phyloP scores from a whole-genome alignment of 148 eudicot genomes.

The Rhododendron williamsianum region DNA sequence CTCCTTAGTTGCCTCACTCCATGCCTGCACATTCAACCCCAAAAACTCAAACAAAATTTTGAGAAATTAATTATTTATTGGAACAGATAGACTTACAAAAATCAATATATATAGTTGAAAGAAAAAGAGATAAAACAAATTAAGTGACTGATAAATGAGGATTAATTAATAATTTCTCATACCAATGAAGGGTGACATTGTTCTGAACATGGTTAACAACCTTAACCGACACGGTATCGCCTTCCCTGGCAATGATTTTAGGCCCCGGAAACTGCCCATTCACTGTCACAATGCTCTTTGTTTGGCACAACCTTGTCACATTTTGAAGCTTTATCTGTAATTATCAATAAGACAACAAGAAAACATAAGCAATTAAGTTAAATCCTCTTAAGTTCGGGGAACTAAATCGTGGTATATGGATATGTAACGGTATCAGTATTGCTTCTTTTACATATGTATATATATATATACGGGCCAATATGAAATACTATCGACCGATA shows the following conservation, averaged over 20 bases:
- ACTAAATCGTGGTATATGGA: background rate
- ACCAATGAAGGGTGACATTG: slow-evolving; percentile 54
- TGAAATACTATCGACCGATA: too few species aligned
- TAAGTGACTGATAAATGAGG: background rate
- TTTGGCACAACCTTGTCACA: slow-evolving; percentile 51
- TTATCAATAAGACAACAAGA: background rate
- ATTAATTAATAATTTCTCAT: background rate
- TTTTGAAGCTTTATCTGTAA: slow-evolving; percentile 35
- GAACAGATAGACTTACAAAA: background rate
- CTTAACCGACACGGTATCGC: slow-evolving; percentile 34
- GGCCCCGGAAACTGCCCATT: slow-evolving; percentile 56
- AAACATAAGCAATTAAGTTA: background rate
- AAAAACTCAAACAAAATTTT: background rate
- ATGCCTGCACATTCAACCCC: slow-evolving; percentile 30
- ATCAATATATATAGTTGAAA: background rate
- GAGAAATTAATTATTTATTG: too few species aligned
- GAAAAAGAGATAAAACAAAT: background rate
- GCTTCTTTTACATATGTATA: too few species aligned
- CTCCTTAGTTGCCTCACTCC: slow-evolving; percentile 43
- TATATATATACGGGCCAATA: too few species aligned
- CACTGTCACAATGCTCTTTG: slow-evolving; percentile 48
- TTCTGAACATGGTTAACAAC: slow-evolving; percentile 39
- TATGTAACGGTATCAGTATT: background rate
- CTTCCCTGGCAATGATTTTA: slow-evolving; percentile 41
- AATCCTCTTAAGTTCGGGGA: background rate